Evolutionary conservation across 2,329 filamentous ascomycete genomes (phyloP).

Genomic region (Ilyonectria robusta): DNA sequence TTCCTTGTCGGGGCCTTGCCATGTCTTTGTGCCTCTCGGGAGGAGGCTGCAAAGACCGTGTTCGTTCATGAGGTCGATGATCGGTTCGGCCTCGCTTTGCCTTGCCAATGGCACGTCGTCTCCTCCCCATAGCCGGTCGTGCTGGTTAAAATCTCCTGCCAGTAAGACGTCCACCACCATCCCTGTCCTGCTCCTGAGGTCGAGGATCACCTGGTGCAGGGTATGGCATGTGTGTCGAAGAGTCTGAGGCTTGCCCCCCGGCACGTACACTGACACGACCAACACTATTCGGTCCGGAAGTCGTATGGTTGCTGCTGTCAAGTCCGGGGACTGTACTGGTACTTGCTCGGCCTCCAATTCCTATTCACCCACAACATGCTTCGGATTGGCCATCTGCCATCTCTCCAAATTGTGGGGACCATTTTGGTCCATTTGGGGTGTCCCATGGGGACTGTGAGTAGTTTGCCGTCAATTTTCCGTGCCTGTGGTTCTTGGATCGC

Average conservation of each 20-base stretch:
- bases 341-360: no score
- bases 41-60: conserved; percentile 38
- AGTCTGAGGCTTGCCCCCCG: neutral
- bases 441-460: no score
- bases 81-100: conserved; percentile 54
- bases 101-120: conserved; percentile 33
- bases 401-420: neutral
- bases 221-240: neutral
- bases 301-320: no score
- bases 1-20: conserved; percentile 41
- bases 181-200: neutral
- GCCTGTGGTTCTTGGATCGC: no score
- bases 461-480: no score
- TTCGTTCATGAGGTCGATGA: conserved; percentile 55
- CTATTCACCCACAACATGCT: neutral
- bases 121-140: neutral
- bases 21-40: conserved; percentile 51
- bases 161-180: conserved; percentile 24
- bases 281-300: no score
- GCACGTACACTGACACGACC: no score
- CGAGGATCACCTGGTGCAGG: neutral
- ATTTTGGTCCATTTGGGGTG: neutral
- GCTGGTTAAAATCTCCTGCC: no score
- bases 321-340: no score
- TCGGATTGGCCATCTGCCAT: neutral